Evolutionary conservation across 2,329 filamentous ascomycete genomes (phyloP).

Genomic region (Colletotrichum sp.): DNA sequence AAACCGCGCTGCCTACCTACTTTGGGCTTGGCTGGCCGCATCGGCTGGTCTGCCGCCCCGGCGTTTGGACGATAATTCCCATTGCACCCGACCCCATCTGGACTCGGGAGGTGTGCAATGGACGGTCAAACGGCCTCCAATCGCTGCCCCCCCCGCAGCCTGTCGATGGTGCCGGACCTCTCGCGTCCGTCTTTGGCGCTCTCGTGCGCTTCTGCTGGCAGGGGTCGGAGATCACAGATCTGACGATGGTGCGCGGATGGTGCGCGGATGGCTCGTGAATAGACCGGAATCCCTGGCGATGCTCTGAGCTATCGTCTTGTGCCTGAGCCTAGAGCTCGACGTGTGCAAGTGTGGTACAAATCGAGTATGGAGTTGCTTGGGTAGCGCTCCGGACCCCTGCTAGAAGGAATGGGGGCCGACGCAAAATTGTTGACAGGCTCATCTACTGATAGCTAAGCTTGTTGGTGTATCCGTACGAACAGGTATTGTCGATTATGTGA

Average conservation of each 20-base stretch:
- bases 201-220: neutral
- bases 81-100: neutral
- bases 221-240: constrained; percentile 3
- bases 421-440: neutral
- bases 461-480: neutral
- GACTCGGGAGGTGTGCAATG: neutral
- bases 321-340: neutral
- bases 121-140: constrained; percentile 1
- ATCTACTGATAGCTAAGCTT: neutral
- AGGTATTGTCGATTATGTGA: neutral
- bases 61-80: neutral
- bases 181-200: neutral
- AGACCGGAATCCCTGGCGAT: neutral
- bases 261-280: neutral
- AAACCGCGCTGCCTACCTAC: neutral
- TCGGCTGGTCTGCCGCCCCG: neutral
- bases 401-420: neutral
- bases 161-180: neutral
- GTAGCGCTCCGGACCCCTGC: neutral
- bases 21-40: constrained; percentile 7
- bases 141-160: neutral
- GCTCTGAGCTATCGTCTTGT: neutral
- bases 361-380: neutral
- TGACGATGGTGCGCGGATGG: neutral
- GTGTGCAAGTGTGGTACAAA: neutral